Conservation (phyloP, 169 alveolate genomes). For the Cyclospora cayetanensis region DNA sequence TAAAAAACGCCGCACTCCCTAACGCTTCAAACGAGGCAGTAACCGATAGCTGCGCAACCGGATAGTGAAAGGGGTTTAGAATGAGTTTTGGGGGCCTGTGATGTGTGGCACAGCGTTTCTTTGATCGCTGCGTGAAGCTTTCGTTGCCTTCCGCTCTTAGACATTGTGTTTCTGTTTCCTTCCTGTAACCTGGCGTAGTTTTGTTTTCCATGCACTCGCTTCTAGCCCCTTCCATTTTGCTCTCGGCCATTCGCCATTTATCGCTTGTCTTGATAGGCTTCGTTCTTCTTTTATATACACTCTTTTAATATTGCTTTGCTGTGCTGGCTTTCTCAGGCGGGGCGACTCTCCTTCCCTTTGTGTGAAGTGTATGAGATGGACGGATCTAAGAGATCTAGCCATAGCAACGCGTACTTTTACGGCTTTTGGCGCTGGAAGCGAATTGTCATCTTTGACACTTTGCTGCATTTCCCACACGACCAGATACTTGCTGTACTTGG, state of each 20-base stretch:
- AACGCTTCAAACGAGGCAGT: too few relatives aligned
- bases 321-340: constrained; percentile 67
- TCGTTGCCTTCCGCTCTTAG: too few relatives aligned
- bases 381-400: constrained; percentile 92
- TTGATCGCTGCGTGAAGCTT: too few relatives aligned
- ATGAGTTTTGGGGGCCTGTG: too few relatives aligned
- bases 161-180: too few relatives aligned
- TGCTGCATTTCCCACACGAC: constrained; percentile 85
- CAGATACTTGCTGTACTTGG: constrained; percentile 92
- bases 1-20: constrained; percentile 66
- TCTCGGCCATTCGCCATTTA: background rate
- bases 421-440: constrained; percentile 95
- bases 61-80: too few relatives aligned
- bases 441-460: constrained; percentile 94
- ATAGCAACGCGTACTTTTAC: constrained; percentile 95
- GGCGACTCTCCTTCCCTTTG: constrained; percentile 88
- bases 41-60: too few relatives aligned
- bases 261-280: background rate
- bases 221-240: too few relatives aligned
- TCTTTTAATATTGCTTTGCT: background rate
- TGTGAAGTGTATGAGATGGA: constrained; percentile 93
- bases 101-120: too few relatives aligned
- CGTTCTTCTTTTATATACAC: background rate
- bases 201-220: too few relatives aligned
- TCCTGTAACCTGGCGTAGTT: too few relatives aligned